Base-by-base conservation (phyloP, 805 yeast species). In the Suhomyces xylopsoci region DNA sequence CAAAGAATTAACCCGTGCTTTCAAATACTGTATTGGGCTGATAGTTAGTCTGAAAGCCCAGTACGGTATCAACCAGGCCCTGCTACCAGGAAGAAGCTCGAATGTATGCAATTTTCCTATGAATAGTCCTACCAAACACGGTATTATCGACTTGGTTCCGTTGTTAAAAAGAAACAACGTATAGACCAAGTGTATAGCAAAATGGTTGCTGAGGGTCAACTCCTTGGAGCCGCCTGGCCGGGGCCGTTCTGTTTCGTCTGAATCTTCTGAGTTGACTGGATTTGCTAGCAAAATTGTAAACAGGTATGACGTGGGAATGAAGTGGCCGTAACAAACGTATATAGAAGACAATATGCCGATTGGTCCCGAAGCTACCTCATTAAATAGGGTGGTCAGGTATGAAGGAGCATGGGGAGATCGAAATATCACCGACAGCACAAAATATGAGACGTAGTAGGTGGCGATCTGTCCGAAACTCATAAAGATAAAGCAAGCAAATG, bases 391-490 rank as follows among this genome's bases (percentile, higher is more conserved):
- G 3, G 60, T 59, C 24, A 52, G 60, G 48, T 66, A 69, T 2
- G 48, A 10, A 9, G 43, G 38, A 14, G 14, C 25, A 10, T 19
- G 24, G 4, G 42, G 12, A 24, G n/a, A 17, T 14, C 42, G 20
- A 12, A 50, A 41, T n/a, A 45, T 10, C 34, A 47, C 32, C 34
- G 49, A 48, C 40, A 52, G 55, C 3, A 52, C 17, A 3, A 50
- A 36, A 32, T 51, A 53, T 12, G 43, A 47, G 15, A 47, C 15
- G 20, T 48, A 62, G 46, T 55, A 61, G 26, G 54, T 46, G 15
- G 56, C 32, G 44, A 71, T 54, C 52, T 76, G 79, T 54, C 81
- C 82, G 15, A 81, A 28, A 47, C 75, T 69, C 66, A 77, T 73
- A 36, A 76, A 51, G 1, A 73, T 38, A 10, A 74, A 64, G 5